These are phyloP conservation scores for Leptographium procerum DNA, from an alignment of 2,329 filamentous ascomycete species.

Conservation along the genomic window DNA sequence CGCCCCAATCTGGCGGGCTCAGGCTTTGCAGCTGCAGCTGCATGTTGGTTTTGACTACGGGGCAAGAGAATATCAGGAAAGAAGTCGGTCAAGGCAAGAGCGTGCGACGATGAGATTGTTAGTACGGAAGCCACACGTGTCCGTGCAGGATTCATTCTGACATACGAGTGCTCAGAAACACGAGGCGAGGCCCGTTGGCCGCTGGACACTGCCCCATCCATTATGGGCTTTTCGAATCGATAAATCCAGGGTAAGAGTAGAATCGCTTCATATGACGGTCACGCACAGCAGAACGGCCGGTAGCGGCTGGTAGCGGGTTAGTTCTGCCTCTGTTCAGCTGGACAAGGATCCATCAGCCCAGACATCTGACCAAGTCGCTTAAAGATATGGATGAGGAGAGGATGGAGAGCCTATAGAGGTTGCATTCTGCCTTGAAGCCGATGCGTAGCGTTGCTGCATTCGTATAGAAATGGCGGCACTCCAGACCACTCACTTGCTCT, in stretches of 20 bases:
- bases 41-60: not conserved
- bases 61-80: too few relatives aligned
- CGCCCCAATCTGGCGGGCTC: constrained; percentile 4
- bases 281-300: not conserved
- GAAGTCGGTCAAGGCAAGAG: too few relatives aligned
- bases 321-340: not conserved
- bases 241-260: not conserved
- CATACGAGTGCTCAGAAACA: not conserved
- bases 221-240: not conserved
- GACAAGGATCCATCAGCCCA: not conserved
- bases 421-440: not conserved
- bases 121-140: not conserved
- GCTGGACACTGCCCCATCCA: not conserved
- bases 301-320: not conserved
- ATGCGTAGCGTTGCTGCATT: not conserved
- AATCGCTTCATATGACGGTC: not conserved
- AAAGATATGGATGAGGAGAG: not conserved
- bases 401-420: not conserved
- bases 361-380: not conserved
- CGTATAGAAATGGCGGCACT: not conserved
- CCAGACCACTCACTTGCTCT: not conserved
- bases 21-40: not conserved
- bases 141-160: not conserved
- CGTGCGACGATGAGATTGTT: too few relatives aligned
- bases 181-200: not conserved